Evolutionary conservation across 805 yeast genomes (phyloP), one percentile per base, ranked within the genome.

Genomic region (Yamadazyma sp.): DNA sequence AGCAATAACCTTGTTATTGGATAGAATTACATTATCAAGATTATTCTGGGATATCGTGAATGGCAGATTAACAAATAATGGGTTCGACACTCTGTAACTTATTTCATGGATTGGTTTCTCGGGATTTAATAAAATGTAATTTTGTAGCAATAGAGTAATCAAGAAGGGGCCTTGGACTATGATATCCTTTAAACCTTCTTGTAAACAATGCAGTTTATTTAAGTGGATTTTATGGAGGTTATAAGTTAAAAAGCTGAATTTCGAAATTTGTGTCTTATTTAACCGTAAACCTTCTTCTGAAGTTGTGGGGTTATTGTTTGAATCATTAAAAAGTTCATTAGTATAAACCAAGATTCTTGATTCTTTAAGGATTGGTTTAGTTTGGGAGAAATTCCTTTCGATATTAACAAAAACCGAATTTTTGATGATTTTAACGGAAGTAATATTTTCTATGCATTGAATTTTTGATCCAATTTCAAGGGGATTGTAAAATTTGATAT

Each of bases 171-270:
- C 98, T 29, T 86, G 95, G 0, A 82, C 80, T 1, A 91, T 60
- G 0, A 80, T 55, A 23, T 67, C 64, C 0, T 81, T 79, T 32
- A 86, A 75, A 1, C 74, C 68, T 50, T 91, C 98, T 2, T 48
- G 37, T 13, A 31, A n/a, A 6, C 86, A 70, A 53, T 85, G 86
- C 1, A 44, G 44, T 5, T 56, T 53, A 50, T 86, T 85, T 55
- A 78, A 80, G 59, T 91, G 98, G 25, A 91, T 86, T 39, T 73
- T 71, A 58, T 91, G 98, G 3, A 94, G 70, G 54, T 91, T 91
- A 60, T 80, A 80, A 1, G 93, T 80, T 35, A 93, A 55, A 9
- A 86, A 82, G 29, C 91, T 80, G 59, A 79, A 85, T 42, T 86
- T 62, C 44, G 78, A n/a, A 11, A 42, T 15, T 10, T 42, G 33